phyloP scores from a whole-genome alignment of 306 rosid species.

The Cyclanthera cordifolia region DNA sequence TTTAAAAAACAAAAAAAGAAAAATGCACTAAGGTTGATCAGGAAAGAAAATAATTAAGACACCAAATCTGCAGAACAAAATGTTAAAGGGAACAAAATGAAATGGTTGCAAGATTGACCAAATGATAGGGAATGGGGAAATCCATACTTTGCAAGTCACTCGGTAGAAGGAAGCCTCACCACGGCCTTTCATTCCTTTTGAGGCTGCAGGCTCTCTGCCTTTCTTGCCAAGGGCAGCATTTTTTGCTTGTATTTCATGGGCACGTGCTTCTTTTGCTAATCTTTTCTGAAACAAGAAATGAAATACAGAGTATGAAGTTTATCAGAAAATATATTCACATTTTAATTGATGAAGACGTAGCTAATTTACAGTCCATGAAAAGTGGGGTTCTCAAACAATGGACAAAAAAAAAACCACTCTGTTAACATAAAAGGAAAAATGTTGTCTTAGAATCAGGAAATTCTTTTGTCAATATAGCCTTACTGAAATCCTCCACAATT shows the following conservation, averaged over 20 bases:
- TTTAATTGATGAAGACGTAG: background rate
- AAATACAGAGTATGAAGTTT: background rate
- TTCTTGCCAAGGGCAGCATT: slow-evolving; percentile 75
- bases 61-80: slow-evolving; percentile 1
- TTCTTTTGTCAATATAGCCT: too few species aligned
- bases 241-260: slow-evolving; percentile 72
- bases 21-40: background rate
- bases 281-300: slow-evolving; percentile 39
- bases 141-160: slow-evolving; percentile 79
- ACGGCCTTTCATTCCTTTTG: slow-evolving; percentile 63
- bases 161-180: slow-evolving; percentile 91
- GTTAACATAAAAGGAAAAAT: background rate
- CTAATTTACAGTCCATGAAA: background rate
- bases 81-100: background rate
- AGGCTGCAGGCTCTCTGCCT: slow-evolving; percentile 46
- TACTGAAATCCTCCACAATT: too few species aligned
- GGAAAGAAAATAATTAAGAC: background rate
- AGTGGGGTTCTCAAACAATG: background rate
- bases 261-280: slow-evolving; percentile 74
- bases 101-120: background rate
- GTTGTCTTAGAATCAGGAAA: too few species aligned
- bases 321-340: background rate
- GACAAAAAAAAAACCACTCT: background rate
- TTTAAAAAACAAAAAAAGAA: slow-evolving; percentile 7
- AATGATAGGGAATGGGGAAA: slow-evolving; percentile 11